Conservation (phyloP, 345 rosid species). For the Microthlaspi erraticum region DNA sequence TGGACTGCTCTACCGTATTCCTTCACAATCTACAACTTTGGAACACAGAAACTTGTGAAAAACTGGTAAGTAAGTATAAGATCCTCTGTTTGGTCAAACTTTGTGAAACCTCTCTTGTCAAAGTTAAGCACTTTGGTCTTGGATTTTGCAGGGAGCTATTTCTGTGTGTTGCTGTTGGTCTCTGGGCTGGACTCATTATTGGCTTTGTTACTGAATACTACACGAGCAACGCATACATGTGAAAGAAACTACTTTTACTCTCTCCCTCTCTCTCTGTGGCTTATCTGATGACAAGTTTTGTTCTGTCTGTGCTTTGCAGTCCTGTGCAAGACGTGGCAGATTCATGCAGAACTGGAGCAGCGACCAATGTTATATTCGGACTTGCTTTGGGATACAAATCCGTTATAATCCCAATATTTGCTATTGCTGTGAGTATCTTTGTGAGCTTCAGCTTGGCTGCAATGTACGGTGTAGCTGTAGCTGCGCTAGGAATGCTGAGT, state of each 20-base stretch:
- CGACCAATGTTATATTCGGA: conserved; percentile 85
- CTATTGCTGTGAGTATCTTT: conserved; percentile 70
- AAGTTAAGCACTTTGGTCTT: not conserved
- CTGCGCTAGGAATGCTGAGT: conserved; percentile 82
- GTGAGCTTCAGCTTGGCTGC: conserved; percentile 85
- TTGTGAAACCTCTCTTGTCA: no score
- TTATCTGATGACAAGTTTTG: not conserved
- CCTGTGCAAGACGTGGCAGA: conserved; percentile 99
- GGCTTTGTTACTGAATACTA: conserved; percentile 71
- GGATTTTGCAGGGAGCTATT: conserved; percentile 63
- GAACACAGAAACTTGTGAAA: conserved; percentile 64
- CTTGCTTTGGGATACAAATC: conserved; percentile 92
- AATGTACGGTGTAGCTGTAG: conserved; percentile 87
- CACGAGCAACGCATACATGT: conserved; percentile 82
- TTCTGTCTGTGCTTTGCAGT: conserved; percentile 49
- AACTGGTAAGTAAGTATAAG: conserved; percentile 62
- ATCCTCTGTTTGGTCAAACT: no score
- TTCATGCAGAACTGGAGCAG: conserved; percentile 93
- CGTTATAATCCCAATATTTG: conserved; percentile 80
- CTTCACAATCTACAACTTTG: conserved; percentile 73
- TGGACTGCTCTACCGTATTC: conserved; percentile 58
- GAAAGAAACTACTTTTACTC: not conserved
- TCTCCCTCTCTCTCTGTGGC: no score
- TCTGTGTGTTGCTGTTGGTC: conserved; percentile 70
- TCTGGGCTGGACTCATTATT: conserved; percentile 76